These are phyloP conservation scores for Sphaerosporella brunnea DNA, from an alignment of 495 filamentous ascomycete species.

Conservation along the genomic window DNA sequence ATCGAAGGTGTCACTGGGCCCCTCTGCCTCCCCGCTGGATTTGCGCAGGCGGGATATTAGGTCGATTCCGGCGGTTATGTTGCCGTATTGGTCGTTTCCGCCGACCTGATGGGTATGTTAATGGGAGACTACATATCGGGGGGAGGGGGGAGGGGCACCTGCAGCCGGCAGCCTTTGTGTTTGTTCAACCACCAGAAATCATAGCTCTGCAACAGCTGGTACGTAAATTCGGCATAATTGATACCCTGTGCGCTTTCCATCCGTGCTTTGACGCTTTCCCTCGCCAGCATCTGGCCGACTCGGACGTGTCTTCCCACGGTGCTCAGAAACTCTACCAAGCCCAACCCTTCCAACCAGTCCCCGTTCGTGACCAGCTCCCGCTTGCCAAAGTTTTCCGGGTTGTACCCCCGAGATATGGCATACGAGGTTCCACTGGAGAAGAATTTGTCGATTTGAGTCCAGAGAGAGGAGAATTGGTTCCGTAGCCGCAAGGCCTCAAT, in stretches of 20 bases:
- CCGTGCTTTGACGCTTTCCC: slow-evolving; percentile 75
- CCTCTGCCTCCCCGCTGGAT: neutral
- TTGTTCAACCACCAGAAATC: slow-evolving; percentile 79
- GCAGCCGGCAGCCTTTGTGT: slow-evolving; percentile 30
- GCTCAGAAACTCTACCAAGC: slow-evolving; percentile 53
- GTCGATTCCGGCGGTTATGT: slow-evolving; percentile 83
- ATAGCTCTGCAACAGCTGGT: slow-evolving; percentile 89
- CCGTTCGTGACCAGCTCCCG: slow-evolving; percentile 60
- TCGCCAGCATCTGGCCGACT: slow-evolving; percentile 67
- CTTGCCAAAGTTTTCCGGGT: slow-evolving; percentile 42
- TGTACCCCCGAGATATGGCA: slow-evolving; percentile 42
- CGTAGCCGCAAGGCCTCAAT: slow-evolving; percentile 38
- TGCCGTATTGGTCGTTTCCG: slow-evolving; percentile 89
- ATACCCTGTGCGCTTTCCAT: slow-evolving; percentile 71
- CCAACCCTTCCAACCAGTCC: slow-evolving; percentile 53
- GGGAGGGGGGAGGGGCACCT: slow-evolving; percentile 8
- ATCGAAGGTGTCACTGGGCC: neutral
- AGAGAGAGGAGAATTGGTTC: slow-evolving; percentile 57
- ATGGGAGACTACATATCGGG: neutral
- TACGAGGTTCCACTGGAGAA: slow-evolving; percentile 52
- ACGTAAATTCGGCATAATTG: slow-evolving; percentile 83
- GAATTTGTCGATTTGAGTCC: slow-evolving; percentile 61
- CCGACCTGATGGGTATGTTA: slow-evolving; percentile 53
- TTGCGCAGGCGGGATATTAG: slow-evolving; percentile 32
- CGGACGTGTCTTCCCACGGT: slow-evolving; percentile 53